These are phyloP conservation scores for Aspergillus hiratsukae DNA, from an alignment of 2,329 filamentous ascomycete genomes.

Conservation along the genomic window DNA sequence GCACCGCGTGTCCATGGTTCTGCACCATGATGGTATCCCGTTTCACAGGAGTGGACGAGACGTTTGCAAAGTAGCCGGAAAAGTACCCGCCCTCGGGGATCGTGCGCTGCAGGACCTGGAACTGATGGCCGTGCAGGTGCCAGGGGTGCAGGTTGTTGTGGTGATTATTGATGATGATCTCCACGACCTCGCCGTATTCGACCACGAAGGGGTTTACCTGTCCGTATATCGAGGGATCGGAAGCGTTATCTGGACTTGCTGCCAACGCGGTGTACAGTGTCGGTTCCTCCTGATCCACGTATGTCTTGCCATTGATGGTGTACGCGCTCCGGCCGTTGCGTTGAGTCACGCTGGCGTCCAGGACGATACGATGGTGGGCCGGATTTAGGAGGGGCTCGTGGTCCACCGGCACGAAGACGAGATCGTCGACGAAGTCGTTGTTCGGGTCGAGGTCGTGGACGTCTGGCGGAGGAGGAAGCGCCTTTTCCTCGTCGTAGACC, in stretches of 20 bases:
- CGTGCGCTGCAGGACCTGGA: constrained; percentile 40
- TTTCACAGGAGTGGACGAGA: constrained; percentile 25
- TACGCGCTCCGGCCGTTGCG: constrained; percentile 59
- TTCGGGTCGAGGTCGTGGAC: constrained; percentile 54
- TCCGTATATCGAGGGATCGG: constrained; percentile 61
- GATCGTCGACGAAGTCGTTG: constrained; percentile 63
- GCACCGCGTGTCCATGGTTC: constrained; percentile 26
- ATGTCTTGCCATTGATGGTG: constrained; percentile 74
- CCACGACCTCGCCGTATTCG: constrained; percentile 50
- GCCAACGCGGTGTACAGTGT: constrained; percentile 72
- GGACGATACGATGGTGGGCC: constrained; percentile 8
- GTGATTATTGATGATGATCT: constrained; percentile 35
- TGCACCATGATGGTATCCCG: constrained; percentile 34
- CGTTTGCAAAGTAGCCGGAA: constrained; percentile 18
- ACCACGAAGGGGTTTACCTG: constrained; percentile 66
- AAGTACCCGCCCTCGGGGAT: constrained; percentile 24
- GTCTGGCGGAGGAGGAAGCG: constrained; percentile 46
- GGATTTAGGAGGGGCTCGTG: constrained; percentile 12
- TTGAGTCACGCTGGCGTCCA: constrained; percentile 58
- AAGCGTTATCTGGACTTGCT: constrained; percentile 48
- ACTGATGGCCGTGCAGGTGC: constrained; percentile 52
- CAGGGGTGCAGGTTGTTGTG: constrained; percentile 42
- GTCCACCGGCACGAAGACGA: constrained; percentile 22
- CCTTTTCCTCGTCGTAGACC: constrained; percentile 49
- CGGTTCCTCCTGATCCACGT: constrained; percentile 69